phyloP scores from a whole-genome alignment of 2,329 filamentous ascomycete species.

The Cytospora mali region DNA sequence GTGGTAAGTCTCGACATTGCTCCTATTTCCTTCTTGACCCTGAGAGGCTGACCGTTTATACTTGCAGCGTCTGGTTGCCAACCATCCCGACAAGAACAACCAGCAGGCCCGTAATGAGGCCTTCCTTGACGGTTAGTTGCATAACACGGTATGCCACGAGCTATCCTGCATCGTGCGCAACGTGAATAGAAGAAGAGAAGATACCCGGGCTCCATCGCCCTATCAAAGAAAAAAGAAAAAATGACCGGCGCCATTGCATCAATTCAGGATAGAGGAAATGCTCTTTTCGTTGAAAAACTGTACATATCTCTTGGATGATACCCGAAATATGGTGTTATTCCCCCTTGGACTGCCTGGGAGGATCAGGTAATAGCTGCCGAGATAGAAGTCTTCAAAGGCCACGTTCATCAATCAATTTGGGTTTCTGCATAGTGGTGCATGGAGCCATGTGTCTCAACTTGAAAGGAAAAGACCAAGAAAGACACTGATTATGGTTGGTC shows the following conservation, averaged over 20 bases:
- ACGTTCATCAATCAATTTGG: not conserved
- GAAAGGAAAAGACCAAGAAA: not conserved
- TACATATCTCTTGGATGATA: not conserved
- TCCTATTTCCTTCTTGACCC: slow-evolving; percentile 32
- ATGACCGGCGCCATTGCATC: slow-evolving; percentile 15
- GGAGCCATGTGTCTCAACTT: not conserved
- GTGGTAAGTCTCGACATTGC: slow-evolving; percentile 62
- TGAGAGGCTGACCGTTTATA: not conserved
- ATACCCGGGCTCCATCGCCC: slow-evolving; percentile 24
- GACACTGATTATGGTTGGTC: not conserved
- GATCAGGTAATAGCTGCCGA: not conserved
- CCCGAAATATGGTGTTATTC: not conserved
- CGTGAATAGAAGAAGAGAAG: slow-evolving; percentile 20
- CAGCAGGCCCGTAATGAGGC: slow-evolving; percentile 46
- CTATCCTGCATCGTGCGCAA: not conserved
- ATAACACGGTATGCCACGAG: not conserved
- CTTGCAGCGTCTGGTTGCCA: slow-evolving; percentile 54
- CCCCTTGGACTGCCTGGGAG: not conserved
- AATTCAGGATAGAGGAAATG: slow-evolving; percentile 1
- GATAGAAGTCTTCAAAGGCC: not conserved
- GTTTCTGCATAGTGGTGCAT: not conserved
- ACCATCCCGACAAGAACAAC: slow-evolving; percentile 44
- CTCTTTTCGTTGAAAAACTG: not conserved
- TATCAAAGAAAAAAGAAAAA: too few species aligned
- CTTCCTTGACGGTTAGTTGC: slow-evolving; percentile 43